Evolutionary conservation across 2,329 filamentous ascomycete genomes (phyloP).

Genomic region (Thielaviopsis ethacetica): DNA sequence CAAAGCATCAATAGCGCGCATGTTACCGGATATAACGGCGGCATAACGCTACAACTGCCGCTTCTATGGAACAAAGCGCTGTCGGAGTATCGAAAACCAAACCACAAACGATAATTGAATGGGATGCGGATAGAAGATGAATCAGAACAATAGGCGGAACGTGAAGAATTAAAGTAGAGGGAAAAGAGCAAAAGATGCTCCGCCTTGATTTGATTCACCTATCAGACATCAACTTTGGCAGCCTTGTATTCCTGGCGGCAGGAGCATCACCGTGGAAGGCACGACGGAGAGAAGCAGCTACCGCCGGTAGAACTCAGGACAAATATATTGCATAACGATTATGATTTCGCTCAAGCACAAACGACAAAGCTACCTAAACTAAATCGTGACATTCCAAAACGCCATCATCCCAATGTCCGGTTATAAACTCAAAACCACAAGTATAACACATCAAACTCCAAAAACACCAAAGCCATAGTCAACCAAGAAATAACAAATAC

Average conservation of each 20-base stretch:
- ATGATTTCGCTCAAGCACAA: neutral
- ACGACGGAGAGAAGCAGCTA: neutral
- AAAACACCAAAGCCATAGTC: neutral
- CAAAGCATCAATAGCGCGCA: constrained; percentile 1
- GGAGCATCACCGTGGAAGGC: neutral
- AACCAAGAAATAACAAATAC: neutral
- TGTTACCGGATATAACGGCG: neutral
- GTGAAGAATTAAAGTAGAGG: neutral
- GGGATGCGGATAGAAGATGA: neutral
- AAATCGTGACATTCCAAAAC: neutral
- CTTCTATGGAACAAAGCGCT: neutral
- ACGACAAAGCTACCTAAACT: too few species aligned
- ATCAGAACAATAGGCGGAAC: neutral
- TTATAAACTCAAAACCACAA: neutral
- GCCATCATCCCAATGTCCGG: neutral
- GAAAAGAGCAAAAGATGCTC: neutral
- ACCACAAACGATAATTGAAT: neutral
- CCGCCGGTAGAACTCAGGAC: neutral
- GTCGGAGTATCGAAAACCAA: neutral
- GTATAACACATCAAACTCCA: too few species aligned
- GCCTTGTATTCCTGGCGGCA: neutral
- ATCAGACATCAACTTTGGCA: neutral
- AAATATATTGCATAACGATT: neutral
- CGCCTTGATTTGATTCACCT: neutral
- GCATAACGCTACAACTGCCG: neutral